These are phyloP conservation scores for Actinidia chinensis DNA, from an alignment of 179 eudicot species.

Conservation along the genomic window DNA sequence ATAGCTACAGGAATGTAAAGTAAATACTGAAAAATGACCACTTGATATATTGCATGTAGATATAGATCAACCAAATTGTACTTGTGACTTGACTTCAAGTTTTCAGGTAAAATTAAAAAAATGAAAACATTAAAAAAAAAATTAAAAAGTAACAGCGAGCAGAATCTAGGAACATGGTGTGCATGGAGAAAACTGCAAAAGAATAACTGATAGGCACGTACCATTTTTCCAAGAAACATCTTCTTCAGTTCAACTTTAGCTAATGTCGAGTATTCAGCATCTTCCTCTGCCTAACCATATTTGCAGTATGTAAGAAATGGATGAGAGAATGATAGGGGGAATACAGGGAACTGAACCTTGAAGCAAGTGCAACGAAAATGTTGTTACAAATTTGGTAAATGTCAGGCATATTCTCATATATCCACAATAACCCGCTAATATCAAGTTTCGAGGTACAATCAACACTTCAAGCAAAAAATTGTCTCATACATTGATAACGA, in stretches of 20 bases:
- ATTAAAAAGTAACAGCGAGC: neutral
- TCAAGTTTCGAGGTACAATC: no score
- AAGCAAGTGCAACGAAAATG: neutral
- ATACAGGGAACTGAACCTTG: neutral
- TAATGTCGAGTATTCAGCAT: slow-evolving; percentile 53
- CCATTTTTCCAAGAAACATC: slow-evolving; percentile 65
- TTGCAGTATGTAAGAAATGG: slow-evolving; percentile 15
- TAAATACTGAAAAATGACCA: no score
- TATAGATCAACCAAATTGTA: no score
- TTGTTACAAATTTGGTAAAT: neutral
- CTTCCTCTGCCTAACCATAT: slow-evolving; percentile 68
- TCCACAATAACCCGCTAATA: no score
- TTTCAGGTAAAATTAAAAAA: neutral
- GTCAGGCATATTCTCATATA: neutral
- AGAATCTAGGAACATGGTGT: neutral
- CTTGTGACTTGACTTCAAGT: no score
- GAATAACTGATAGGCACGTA: slow-evolving; percentile 18
- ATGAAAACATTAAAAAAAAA: neutral
- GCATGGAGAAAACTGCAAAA: neutral
- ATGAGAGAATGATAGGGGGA: slow-evolving; percentile 9
- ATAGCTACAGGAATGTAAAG: no score
- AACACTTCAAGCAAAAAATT: no score
- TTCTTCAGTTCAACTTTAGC: slow-evolving; percentile 72
- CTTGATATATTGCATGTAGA: no score
- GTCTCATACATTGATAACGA: neutral